Evolutionary conservation across 179 eudicot species (phyloP), one percentile per base, ranked within the genome.

Genomic region (Nepenthes alata): DNA sequence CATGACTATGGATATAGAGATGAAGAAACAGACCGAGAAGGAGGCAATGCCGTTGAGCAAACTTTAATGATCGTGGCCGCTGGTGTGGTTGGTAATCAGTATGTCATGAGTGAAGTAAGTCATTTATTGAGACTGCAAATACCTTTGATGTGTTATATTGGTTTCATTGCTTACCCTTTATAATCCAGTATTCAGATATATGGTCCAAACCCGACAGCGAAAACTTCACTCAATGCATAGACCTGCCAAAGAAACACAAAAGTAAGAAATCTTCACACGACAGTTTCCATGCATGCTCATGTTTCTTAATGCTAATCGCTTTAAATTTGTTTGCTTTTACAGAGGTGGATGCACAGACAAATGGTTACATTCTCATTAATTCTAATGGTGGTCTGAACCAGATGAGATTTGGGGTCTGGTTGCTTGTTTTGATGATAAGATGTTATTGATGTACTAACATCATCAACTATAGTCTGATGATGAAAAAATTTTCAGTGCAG

Each of bases 391-490:
- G 99, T 74, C 84, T 94, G 66, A 94, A 94, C 78, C 97, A 94
- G 86, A 94, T 94, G 99, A 85, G 99, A 89, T 94, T 94, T 94
- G 99, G 99, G 99, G 99, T 94, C 79, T 78, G 95, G 72, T 79
- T 68, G 60, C 75, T 80, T 63, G 66, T 60, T 37, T 63, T 58
- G 58, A 48, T 68, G 67, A 45, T 6, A 62, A 39, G 74, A 55
- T 5, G n/a, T 47, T 57, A 9, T 55, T 37, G 47, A 35, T 55
- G 15, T 35, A 65, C 37, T 65, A 36, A 58, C 53, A 37, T 53
- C 62, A 57, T 47, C 65, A 45, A 64, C 51, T 67, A 11, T 66
- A 71, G 58, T 72, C 79, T 87, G 81, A 87, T 71, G 62, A 62
- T 65, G 69, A 59, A 70, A 68, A 72, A 57, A 68, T 75, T 85